Evolutionary conservation across 2,329 filamentous ascomycete species (phyloP).

Genomic region (Aspergillus sp.): DNA sequence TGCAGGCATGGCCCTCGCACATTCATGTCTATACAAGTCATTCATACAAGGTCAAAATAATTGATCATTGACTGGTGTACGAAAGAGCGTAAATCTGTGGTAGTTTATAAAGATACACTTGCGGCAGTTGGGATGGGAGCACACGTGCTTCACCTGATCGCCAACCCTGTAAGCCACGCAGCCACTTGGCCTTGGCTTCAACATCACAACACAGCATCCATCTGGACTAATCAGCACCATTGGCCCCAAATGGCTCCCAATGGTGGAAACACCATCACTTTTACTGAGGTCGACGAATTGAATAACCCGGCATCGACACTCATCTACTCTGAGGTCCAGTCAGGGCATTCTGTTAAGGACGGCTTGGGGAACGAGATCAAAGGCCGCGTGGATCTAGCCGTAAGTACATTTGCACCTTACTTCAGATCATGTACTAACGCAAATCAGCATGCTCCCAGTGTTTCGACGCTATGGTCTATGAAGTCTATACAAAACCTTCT

Average conservation of each 20-base stretch:
- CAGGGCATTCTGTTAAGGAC: not conserved
- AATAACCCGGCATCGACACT: conserved; percentile 56
- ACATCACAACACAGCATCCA: not conserved
- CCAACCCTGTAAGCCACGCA: conserved; percentile 12
- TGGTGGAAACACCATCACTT: conserved; percentile 26
- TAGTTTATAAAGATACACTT: not conserved
- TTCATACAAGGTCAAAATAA: conserved; percentile 12
- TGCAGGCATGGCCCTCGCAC: conserved; percentile 13
- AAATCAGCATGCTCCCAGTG: conserved; percentile 21
- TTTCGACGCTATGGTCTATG: conserved; percentile 29
- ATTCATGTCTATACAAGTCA: conserved; percentile 7
- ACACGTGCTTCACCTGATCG: conserved; percentile 16
- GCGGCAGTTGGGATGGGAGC: not conserved
- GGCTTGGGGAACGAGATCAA: conserved; percentile 21
- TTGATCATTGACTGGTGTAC: not conserved
- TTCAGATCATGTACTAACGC: not conserved
- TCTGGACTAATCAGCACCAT: not conserved
- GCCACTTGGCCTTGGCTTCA: conserved; percentile 4
- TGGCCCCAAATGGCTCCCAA: conserved; percentile 22
- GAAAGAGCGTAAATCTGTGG: not conserved
- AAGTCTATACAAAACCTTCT: conserved; percentile 43
- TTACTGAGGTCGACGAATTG: conserved; percentile 53
- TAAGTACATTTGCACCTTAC: conserved; percentile 25
- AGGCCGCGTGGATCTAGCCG: conserved; percentile 52
- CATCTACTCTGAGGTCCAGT: conserved; percentile 44